Percentiles rank a stretch among this genome's conserved stretches.
Evolutionary conservation across 2,329 filamentous ascomycete genomes (phyloP).

Genomic region (Beauveria medogensis): DNA sequence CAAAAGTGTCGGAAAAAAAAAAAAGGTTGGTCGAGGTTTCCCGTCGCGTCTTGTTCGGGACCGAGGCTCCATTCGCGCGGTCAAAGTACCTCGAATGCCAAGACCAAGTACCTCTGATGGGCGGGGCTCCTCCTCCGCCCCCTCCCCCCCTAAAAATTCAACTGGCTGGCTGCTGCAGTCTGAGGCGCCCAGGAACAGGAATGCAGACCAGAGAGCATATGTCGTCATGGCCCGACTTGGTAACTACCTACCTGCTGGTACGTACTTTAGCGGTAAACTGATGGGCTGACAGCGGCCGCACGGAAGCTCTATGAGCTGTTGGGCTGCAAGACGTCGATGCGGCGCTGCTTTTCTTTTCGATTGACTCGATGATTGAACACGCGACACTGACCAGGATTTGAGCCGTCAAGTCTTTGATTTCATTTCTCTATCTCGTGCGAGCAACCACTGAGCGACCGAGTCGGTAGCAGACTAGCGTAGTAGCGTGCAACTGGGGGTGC

Average conservation of each 20-base stretch:
- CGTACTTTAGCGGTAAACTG: no score
- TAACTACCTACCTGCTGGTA: not conserved
- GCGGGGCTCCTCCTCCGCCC: not conserved
- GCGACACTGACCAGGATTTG: not conserved
- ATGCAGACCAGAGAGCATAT: not conserved
- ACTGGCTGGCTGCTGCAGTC: not conserved
- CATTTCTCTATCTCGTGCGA: not conserved
- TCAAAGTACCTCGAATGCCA: constrained; percentile 7
- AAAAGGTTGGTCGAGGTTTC: not conserved
- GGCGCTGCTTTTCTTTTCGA: not conserved
- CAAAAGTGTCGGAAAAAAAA: not conserved
- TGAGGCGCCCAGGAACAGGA: not conserved
- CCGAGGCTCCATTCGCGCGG: not conserved
- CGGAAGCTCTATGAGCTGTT: not conserved
- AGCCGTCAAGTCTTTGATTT: not conserved
- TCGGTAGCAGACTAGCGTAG: no score
- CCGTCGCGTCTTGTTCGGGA: not conserved
- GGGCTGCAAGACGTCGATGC: no score
- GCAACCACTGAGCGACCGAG: no score
- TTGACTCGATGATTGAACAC: not conserved
- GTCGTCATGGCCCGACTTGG: not conserved
- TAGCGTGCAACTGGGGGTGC: not conserved
- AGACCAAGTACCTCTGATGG: constrained; percentile 7
- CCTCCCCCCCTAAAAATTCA: not conserved
- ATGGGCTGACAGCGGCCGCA: not conserved